Evolutionary conservation across 352 stramenopile genomes (phyloP), one percentile per base, ranked within the genome.

Genomic region (Phytopythium kandeliae): DNA sequence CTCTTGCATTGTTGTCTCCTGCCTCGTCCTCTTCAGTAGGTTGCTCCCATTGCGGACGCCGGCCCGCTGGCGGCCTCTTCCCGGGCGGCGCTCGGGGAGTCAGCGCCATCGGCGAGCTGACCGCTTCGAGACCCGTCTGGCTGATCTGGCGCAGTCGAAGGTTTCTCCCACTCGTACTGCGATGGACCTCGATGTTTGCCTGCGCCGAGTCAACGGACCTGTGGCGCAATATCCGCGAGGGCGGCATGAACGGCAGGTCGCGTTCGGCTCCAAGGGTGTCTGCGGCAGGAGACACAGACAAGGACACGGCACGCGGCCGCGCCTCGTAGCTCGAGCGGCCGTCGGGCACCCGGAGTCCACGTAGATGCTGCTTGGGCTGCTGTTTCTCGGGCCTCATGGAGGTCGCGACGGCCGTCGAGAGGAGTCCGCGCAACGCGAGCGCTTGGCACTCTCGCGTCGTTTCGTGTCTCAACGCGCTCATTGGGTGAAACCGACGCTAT

Each of bases 131-230:
- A 35, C 60, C 58, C 0, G 46, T 55, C n/a, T 72, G 36, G 5
- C 65, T 65, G 21, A 79, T 55, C 25, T 68, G 65, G 42, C 78
- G 74, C n/a, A 81, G 58, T 5, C 65, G 59, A 22, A 84, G 30
- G 51, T 75, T 81, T 16, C 70, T 70, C 24, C 70, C 73, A 45
- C 73, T 84, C 7, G 67, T 65, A 53, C 69, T 81, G 24, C 73
- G 67, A 38, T 84, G 70, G 43, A 81, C 38, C 49, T 79, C 73
- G 10, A 79, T 60, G 12, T 58, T 33, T 51, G 59, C 49, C 19
- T 52, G 33, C 22, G 43, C 33, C 21, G 46, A 52, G 31, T 44
- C 46, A 33, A 52, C 21, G 31, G 46, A 43, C 13, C 46, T 31
- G 15, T 52, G 46, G 7, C 46, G 46, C 22, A 52, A 12, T 21